Percentiles rank a stretch among this genome's conserved stretches.
phyloP scores from a whole-genome alignment of 2,329 filamentous ascomycete genomes.

The Aphanoascus verrucosus region DNA sequence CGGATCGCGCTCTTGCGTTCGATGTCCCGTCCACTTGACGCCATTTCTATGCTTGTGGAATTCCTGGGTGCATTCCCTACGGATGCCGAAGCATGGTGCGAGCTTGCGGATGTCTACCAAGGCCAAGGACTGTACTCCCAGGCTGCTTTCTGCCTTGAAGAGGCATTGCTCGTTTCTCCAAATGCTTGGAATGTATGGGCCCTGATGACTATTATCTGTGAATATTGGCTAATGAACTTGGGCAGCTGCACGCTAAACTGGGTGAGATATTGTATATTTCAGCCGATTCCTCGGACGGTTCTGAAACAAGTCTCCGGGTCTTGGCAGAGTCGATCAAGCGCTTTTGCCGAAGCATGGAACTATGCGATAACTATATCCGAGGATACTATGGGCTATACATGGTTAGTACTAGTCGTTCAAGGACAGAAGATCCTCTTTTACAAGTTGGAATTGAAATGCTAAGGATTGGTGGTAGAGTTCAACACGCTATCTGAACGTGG shows the following conservation, averaged over 20 bases:
- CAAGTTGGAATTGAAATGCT: background rate
- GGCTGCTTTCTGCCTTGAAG: slow-evolving; percentile 78
- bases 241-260: slow-evolving; percentile 70
- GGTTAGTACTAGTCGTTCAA: slow-evolving; percentile 38
- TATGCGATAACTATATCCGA: slow-evolving; percentile 84
- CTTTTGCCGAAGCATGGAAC: slow-evolving; percentile 81
- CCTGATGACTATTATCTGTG: background rate
- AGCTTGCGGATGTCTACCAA: slow-evolving; percentile 79
- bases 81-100: slow-evolving; percentile 87
- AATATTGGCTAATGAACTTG: background rate
- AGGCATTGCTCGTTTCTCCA: slow-evolving; percentile 73
- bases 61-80: slow-evolving; percentile 76
- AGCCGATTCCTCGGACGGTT: slow-evolving; percentile 27
- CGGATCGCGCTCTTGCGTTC: slow-evolving; percentile 68
- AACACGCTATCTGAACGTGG: slow-evolving; percentile 11
- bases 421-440: background rate
- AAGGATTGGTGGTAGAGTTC: slow-evolving; percentile 16
- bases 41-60: slow-evolving; percentile 60
- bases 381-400: slow-evolving; percentile 87
- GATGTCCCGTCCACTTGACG: slow-evolving; percentile 58
- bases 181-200: slow-evolving; percentile 80
- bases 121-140: slow-evolving; percentile 68
- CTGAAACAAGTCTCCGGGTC: slow-evolving; percentile 36
- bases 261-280: slow-evolving; percentile 75
- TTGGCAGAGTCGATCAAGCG: slow-evolving; percentile 67